Evolutionary conservation across 192 early-diverging fungal genomes (phyloP).

Genomic region (Coemansia sp.): DNA sequence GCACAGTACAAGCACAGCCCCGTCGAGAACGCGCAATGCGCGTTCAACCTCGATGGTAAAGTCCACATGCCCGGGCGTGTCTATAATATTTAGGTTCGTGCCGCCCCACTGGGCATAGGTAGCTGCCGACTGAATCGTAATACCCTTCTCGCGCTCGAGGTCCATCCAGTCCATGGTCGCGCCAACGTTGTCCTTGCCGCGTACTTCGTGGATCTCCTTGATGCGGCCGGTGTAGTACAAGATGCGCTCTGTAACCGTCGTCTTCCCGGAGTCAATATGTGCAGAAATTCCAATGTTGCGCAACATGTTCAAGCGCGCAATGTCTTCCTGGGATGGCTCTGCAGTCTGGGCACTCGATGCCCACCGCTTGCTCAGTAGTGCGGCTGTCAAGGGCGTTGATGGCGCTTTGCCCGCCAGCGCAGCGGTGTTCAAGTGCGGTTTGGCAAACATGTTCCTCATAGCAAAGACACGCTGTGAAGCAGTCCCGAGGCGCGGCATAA

Average conservation of each 20-base stretch:
- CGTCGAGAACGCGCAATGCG: slow-evolving; percentile 80
- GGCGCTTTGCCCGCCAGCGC: not conserved
- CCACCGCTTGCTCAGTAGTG: slow-evolving; percentile 31
- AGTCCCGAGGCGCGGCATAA: slow-evolving; percentile 30
- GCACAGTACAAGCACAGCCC: slow-evolving; percentile 80
- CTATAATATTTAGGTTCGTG: slow-evolving; percentile 80
- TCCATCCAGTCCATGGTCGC: slow-evolving; percentile 99
- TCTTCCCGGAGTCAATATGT: slow-evolving; percentile 86
- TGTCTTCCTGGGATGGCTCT: slow-evolving; percentile 23
- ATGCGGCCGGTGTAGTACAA: slow-evolving; percentile 82
- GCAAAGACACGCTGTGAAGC: slow-evolving; percentile 1
- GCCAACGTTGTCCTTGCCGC: slow-evolving; percentile 83
- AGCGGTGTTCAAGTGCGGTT: not conserved
- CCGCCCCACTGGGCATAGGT: slow-evolving; percentile 78
- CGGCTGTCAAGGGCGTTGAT: slow-evolving; percentile 4
- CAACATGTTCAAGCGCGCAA: slow-evolving; percentile 56
- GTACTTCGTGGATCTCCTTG: slow-evolving; percentile 85
- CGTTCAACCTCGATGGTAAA: slow-evolving; percentile 89
- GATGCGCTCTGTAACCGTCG: slow-evolving; percentile 80
- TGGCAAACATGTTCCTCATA: not conserved
- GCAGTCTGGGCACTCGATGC: not conserved
- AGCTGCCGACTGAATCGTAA: slow-evolving; percentile 85
- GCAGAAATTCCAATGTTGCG: slow-evolving; percentile 88
- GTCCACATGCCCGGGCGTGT: slow-evolving; percentile 87
- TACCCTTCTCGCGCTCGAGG: slow-evolving; percentile 90